phyloP scores from a whole-genome alignment of 208 protist genomes.

The Leishmania mexicana region DNA sequence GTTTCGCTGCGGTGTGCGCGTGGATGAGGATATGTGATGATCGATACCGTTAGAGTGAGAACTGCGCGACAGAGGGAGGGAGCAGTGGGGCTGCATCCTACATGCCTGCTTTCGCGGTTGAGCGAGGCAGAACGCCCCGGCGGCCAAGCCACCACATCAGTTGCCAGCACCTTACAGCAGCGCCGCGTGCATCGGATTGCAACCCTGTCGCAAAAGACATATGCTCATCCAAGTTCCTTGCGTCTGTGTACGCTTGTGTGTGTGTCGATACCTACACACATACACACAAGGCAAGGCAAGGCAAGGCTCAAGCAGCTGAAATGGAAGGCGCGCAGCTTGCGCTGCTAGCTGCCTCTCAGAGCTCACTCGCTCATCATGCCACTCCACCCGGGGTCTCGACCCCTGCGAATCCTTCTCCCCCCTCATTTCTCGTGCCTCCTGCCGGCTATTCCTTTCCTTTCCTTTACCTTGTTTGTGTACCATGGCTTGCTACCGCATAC shows the following conservation, averaged over 20 bases:
- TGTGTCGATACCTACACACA: too few relatives aligned
- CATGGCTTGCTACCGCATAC: background rate
- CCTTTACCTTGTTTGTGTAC: slow-evolving; percentile 3
- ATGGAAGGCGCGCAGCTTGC: background rate
- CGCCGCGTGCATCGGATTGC: background rate
- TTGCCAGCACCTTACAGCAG: background rate
- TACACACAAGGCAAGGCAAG: background rate
- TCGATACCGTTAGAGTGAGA: background rate
- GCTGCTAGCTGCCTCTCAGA: background rate
- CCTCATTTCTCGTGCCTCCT: slow-evolving; percentile 24
- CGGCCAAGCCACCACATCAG: background rate
- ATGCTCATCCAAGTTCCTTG: background rate
- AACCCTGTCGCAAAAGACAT: background rate
- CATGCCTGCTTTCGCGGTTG: background rate
- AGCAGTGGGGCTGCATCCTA: background rate
- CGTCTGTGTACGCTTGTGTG: background rate
- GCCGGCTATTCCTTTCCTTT: slow-evolving; percentile 5
- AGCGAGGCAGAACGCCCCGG: background rate
- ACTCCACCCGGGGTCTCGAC: background rate
- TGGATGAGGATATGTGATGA: background rate
- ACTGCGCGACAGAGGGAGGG: background rate
- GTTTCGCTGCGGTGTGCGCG: background rate
- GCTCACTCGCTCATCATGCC: background rate
- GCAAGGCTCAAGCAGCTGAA: background rate
- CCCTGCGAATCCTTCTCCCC: background rate